Base-by-base conservation (phyloP, 1,284 basidiomycete species). In the Boletellus deceptivus region DNA sequence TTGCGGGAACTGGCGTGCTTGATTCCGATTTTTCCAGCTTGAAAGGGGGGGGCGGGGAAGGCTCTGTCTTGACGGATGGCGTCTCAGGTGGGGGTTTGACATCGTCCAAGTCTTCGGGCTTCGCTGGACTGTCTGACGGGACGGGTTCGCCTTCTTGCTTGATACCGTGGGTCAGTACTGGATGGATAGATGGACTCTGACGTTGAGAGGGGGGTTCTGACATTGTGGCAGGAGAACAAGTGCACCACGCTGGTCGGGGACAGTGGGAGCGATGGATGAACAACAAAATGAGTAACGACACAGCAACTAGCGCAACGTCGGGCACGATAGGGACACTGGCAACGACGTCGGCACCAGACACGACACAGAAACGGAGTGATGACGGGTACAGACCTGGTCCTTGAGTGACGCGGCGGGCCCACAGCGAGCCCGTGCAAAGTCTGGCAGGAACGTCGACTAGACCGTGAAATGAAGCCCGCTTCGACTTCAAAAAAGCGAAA, bases 401-500 rank as follows among this genome's bases (percentile, higher is more conserved):
- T 49, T 31, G 54, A 49, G 46, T 54, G 47, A 53, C 44, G 59
- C 59, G 50, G 46, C 48, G 43, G 46, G 17, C 11, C 41, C 37
- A 35, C 37, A 37, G 39, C 17, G 40, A 45, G 48, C 34, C 37
- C 34, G 46, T 38, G 33, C 29, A 50, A 47, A 46, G 46, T 37
- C 51, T 52, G 38, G 43, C 48, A 27, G 52, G 35, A 52, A 46
- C 52, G 54, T 55, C 55, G 44, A 55, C 50, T 48, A 52, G 49
- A 55, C 47, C 42, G 49, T 43, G 50, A 10, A 27, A 72, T 72
- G 69, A 44, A 61, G 44, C 52, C 68, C 8, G 39, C 58, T 54
- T 63, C 71, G 50, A 54, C 65, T 49, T 70, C 73, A 53, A 83
- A 80, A 72, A 87, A 89, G 69, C 77, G 85, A 60, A 88, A 87